phyloP scores from a whole-genome alignment of 2,329 filamentous ascomycete genomes.

The Juglanconis sp. region DNA sequence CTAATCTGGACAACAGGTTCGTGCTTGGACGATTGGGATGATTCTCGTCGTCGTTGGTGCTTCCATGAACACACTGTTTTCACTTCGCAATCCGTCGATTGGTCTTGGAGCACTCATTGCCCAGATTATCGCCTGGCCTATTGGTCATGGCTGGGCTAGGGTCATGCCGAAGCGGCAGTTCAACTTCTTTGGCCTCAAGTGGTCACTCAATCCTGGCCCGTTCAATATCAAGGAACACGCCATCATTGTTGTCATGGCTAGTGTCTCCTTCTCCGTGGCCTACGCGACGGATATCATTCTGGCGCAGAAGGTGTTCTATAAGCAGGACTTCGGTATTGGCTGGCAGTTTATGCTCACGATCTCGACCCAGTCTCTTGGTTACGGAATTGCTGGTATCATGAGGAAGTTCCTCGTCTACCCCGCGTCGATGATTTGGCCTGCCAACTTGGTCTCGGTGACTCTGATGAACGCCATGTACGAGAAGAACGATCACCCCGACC shows the following conservation, averaged over 20 bases:
- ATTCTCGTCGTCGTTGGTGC: constrained; percentile 54
- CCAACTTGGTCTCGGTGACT: constrained; percentile 62
- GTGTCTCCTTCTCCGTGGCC: constrained; percentile 65
- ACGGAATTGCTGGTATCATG: constrained; percentile 67
- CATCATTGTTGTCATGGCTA: constrained; percentile 68
- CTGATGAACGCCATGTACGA: constrained; percentile 75
- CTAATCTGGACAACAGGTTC: constrained; percentile 8
- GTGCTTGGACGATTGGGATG: constrained; percentile 61
- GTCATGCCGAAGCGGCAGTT: constrained; percentile 50
- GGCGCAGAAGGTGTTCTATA: constrained; percentile 69
- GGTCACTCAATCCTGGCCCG: constrained; percentile 63
- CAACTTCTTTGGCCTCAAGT: constrained; percentile 49
- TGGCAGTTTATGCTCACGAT: constrained; percentile 67
- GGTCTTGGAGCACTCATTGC: constrained; percentile 59
- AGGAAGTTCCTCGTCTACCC: constrained; percentile 62
- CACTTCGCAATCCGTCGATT: constrained; percentile 59
- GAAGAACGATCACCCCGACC: constrained; percentile 46
- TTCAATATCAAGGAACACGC: constrained; percentile 71
- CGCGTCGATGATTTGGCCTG: constrained; percentile 73
- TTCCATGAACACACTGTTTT: constrained; percentile 62
- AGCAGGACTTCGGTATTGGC: constrained; percentile 62
- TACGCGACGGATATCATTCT: constrained; percentile 74
- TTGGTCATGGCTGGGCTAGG: constrained; percentile 59
- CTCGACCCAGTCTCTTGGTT: constrained; percentile 67
- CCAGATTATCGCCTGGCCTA: constrained; percentile 61